Percentiles rank a stretch among this genome's conserved stretches.
Evolutionary conservation across 129 eudicot genomes (phyloP).

Genomic region (Mikania micrantha): DNA sequence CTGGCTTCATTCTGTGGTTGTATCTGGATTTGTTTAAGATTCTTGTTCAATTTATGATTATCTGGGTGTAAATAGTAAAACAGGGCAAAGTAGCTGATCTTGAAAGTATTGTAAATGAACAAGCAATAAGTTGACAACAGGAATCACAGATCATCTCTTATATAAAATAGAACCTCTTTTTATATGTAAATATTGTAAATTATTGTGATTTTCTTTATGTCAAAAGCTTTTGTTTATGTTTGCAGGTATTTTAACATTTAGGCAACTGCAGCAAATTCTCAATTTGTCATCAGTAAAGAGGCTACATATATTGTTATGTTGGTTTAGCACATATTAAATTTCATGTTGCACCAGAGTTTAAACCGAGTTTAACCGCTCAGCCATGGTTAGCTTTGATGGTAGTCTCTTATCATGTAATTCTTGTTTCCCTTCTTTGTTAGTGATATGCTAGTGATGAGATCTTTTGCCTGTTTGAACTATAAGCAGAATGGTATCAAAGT

Average conservation of each 20-base stretch:
- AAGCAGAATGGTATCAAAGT: neutral
- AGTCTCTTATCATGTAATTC: neutral
- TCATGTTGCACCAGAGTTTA: neutral
- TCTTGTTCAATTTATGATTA: neutral
- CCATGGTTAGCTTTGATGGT: neutral
- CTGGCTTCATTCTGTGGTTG: neutral
- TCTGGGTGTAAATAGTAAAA: neutral
- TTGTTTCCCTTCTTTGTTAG: neutral
- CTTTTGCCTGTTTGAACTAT: neutral
- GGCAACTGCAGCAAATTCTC: neutral
- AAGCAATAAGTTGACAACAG: neutral
- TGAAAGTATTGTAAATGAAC: neutral
- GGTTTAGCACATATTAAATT: neutral
- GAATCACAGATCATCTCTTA: neutral
- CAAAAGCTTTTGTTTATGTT: neutral
- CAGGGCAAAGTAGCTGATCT: neutral
- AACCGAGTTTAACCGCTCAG: neutral
- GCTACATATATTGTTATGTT: neutral
- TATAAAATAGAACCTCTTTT: neutral
- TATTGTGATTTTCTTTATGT: neutral
- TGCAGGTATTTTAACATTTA: constrained; percentile 1
- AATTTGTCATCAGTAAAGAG: neutral
- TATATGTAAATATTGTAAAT: neutral
- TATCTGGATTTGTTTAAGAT: neutral
- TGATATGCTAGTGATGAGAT: neutral